Evolutionary conservation across 306 rosid species (phyloP), one percentile per base, ranked within the genome.

Genomic region (Cicer arietinum): DNA sequence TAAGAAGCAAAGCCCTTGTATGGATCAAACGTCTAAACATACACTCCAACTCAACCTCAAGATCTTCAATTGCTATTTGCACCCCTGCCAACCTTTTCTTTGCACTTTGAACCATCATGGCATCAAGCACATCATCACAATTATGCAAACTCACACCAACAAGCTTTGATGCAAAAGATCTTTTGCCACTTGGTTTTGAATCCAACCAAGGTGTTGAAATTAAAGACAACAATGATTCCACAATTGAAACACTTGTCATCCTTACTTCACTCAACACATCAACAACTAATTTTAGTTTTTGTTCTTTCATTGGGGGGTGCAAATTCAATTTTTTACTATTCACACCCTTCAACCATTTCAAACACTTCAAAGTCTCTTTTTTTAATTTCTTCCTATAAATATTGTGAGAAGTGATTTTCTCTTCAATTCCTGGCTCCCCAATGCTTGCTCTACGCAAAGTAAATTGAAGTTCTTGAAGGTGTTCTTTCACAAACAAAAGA

Each of bases 11-110:
- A 56, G 84, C 90, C 50, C 89, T 84, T 13, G 90, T 88, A 70
- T 84, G 85, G 64, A 84, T 90, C 85, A 90, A 86, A 75, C 92
- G 88, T 65, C 92, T 88, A 17, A 86, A 84, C 79, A 88, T 84
- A 73, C 85, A 82, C 18, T 83, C 89, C 47, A 90, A 66, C 80
- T 86, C 92, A 77, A 22, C 25, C 25, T 22, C 25, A 22, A 22
- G 25, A 22, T 86, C 79, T 75, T 90, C 83, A 2, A 88, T 74
- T 1, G 90, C 88, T 39, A 84, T 83, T 20, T 76, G 81, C 37
- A 88, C 89, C 14, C 90, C 92, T 39, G 80, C 76, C 79, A 90
- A 46, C 69, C 86, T 86, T 44, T 85, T 88, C 52, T 84, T 77
- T 3, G 88, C 86, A 74, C 85, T 81, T 71, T 79, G 95, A 66